These are phyloP conservation scores for Cladosporium velox DNA, from an alignment of 2,329 filamentous ascomycete genomes.

Conservation along the genomic window DNA sequence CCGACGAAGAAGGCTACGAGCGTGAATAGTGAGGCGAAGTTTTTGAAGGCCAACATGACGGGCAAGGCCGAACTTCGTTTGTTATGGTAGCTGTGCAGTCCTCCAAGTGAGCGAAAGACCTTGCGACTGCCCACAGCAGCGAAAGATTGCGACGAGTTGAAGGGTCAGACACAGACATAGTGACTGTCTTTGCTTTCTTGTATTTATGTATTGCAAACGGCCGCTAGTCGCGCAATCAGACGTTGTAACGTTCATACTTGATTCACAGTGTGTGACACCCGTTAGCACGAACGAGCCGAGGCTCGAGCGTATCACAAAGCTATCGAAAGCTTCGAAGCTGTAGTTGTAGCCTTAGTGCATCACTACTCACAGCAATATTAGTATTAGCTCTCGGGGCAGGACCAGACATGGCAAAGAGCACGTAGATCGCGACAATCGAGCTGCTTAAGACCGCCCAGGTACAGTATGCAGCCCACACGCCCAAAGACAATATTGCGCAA, in stretches of 20 bases:
- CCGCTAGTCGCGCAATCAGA: constrained; percentile 2
- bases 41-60: constrained; percentile 11
- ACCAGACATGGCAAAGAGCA: constrained; percentile 5
- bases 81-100: not conserved
- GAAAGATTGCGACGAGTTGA: constrained; percentile 1
- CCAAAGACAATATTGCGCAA: not conserved
- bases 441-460: not conserved
- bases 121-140: constrained; percentile 2
- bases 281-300: not conserved
- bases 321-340: constrained; percentile 10
- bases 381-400: not conserved
- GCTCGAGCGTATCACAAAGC: not conserved
- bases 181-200: not conserved
- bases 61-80: not conserved
- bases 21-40: constrained; percentile 3
- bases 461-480: not conserved
- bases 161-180: not conserved
- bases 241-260: not conserved
- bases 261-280: not conserved
- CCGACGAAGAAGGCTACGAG: constrained; percentile 5
- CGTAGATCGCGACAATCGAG: constrained; percentile 1
- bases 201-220: not conserved
- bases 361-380: not conserved
- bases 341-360: not conserved
- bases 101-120: not conserved